Percentiles rank a stretch among this genome's conserved stretches.
Conservation (phyloP, 257 asterid species). For the Lithospermum erythrorhizon region DNA sequence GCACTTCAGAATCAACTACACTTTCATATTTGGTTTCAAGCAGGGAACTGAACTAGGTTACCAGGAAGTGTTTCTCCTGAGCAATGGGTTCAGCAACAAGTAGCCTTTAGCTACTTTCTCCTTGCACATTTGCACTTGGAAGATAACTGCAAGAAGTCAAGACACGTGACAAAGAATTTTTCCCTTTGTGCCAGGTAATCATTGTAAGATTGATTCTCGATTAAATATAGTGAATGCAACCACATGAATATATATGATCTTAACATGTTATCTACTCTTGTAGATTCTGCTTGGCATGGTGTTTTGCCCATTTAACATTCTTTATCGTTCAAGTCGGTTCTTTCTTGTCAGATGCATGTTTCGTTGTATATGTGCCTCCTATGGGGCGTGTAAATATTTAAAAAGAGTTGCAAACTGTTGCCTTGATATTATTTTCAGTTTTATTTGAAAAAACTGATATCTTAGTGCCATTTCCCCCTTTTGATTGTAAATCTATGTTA, state of each 20-base stretch:
- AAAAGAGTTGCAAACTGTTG: not conserved
- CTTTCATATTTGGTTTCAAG: slow-evolving; percentile 75
- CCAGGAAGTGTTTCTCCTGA: slow-evolving; percentile 64
- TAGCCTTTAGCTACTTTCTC: slow-evolving; percentile 54
- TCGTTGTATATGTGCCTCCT: slow-evolving; percentile 78
- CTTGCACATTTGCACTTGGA: slow-evolving; percentile 60
- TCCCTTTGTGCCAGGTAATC: slow-evolving; percentile 62
- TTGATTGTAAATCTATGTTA: slow-evolving; percentile 13
- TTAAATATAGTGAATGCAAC: slow-evolving; percentile 9
- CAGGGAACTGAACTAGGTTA: slow-evolving; percentile 71
- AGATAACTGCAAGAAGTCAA: slow-evolving; percentile 40
- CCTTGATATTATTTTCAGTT: not conserved
- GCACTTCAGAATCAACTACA: slow-evolving; percentile 72
- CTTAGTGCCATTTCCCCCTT: slow-evolving; percentile 3
- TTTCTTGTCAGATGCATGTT: slow-evolving; percentile 45
- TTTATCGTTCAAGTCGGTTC: slow-evolving; percentile 63
- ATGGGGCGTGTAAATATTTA: slow-evolving; percentile 41
- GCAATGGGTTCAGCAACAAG: slow-evolving; percentile 58
- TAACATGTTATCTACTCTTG: slow-evolving; percentile 11
- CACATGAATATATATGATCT: slow-evolving; percentile 5
- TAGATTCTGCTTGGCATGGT: slow-evolving; percentile 43
- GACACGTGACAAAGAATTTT: slow-evolving; percentile 36
- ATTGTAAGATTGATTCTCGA: slow-evolving; percentile 29
- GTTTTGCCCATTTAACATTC: slow-evolving; percentile 54
- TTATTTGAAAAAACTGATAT: not conserved